phyloP scores from a whole-genome alignment of 2,329 filamentous ascomycete species.

The Ceratocystis alfenasii region DNA sequence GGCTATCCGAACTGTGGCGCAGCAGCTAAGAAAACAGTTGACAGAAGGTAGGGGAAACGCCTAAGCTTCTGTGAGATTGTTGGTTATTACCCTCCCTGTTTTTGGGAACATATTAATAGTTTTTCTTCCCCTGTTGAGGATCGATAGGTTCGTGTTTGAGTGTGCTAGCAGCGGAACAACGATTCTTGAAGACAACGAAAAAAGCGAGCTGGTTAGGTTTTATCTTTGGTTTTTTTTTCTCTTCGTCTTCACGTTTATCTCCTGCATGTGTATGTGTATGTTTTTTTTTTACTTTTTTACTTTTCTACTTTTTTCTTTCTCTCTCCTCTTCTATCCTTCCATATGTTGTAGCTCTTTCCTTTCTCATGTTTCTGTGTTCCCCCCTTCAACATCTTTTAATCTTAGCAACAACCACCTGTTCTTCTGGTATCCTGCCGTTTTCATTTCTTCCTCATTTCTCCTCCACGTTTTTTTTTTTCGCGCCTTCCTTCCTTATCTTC shows the following conservation, averaged over 20 bases:
- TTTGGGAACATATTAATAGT: not conserved
- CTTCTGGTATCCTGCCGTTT: not conserved
- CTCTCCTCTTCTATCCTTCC: not conserved
- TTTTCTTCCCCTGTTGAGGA: not conserved
- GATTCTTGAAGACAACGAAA: not conserved
- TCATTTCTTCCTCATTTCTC: not conserved
- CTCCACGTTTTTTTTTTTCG: not conserved
- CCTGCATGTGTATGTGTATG: not conserved
- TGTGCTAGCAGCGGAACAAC: not conserved
- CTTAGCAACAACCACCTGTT: slow-evolving; percentile 3
- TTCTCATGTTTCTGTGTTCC: not conserved
- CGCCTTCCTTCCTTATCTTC: not conserved
- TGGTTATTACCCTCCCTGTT: not conserved
- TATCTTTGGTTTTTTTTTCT: not conserved
- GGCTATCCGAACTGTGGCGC: not conserved
- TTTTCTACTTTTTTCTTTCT: not conserved
- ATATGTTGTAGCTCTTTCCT: not conserved
- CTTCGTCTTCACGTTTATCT: not conserved
- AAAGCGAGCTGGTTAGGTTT: not conserved
- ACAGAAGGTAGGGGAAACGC: not conserved
- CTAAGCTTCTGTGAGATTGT: not conserved
- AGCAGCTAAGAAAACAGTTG: not conserved
- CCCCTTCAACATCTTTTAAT: not conserved
- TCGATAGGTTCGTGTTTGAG: not conserved
- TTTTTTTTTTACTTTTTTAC: not conserved